Percentiles rank a stretch among this genome's conserved stretches.
Evolutionary conservation across 2,329 filamentous ascomycete genomes (phyloP).

Genomic region (Colletotrichum karsti): DNA sequence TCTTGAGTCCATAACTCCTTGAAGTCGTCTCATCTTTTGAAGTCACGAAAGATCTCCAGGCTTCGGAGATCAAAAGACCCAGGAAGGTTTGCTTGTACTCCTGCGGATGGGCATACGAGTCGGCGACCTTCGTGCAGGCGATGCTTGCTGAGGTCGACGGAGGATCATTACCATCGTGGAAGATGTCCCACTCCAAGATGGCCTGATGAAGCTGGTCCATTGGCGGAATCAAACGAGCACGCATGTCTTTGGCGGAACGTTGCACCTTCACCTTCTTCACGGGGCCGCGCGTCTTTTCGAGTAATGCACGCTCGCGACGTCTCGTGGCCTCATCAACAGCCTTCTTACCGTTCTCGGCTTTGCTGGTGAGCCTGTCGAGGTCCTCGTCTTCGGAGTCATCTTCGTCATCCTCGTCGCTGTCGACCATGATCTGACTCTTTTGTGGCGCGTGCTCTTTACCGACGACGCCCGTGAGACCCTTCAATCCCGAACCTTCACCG

Average conservation of each 20-base stretch:
- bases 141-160: conserved; percentile 68
- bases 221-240: conserved; percentile 89
- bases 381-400: conserved; percentile 66
- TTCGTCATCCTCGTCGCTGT: conserved; percentile 72
- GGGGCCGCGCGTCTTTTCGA: conserved; percentile 70
- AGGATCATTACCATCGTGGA: conserved; percentile 86
- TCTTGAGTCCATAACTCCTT: conserved; percentile 86
- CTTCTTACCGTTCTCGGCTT: conserved; percentile 56
- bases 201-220: conserved; percentile 85
- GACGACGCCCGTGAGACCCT: conserved; percentile 72
- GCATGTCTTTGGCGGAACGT: conserved; percentile 91
- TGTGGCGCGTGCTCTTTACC: conserved; percentile 81
- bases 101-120: conserved; percentile 77
- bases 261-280: conserved; percentile 85
- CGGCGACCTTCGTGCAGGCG: conserved; percentile 78
- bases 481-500: conserved; percentile 82
- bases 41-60: conserved; percentile 93
- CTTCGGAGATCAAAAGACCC: conserved; percentile 88
- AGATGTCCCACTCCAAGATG: conserved; percentile 94
- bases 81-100: conserved; percentile 92
- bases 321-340: conserved; percentile 56
- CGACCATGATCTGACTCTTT: conserved; percentile 91
- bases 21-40: conserved; percentile 85
- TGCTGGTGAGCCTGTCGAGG: conserved; percentile 56
- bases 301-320: conserved; percentile 56